These are phyloP conservation scores for Hericium alpestre DNA, from an alignment of 768 basidiomycete species.

Conservation along the genomic window DNA sequence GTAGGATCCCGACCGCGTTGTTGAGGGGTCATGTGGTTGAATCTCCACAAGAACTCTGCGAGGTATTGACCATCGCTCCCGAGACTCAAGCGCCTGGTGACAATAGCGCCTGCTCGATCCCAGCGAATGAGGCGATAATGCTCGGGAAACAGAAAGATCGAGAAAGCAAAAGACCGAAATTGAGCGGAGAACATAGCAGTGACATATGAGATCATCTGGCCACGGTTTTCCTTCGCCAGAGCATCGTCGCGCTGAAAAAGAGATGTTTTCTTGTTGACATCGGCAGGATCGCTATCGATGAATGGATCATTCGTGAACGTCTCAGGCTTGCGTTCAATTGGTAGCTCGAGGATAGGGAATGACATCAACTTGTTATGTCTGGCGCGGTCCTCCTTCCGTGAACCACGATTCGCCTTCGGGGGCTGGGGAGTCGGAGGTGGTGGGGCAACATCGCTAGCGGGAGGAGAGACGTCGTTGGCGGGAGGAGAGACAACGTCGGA, in stretches of 20 bases:
- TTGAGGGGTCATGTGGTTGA: not conserved
- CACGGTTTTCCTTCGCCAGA: not conserved
- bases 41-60: no score
- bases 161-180: not conserved
- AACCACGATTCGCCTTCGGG: not conserved
- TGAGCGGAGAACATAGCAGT: not conserved
- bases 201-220: not conserved
- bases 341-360: not conserved
- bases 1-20: not conserved
- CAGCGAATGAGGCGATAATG: not conserved
- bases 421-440: not conserved
- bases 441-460: no score
- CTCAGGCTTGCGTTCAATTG: not conserved
- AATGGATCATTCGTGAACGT: not conserved
- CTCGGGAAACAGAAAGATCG: not conserved
- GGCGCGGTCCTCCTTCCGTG: not conserved
- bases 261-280: not conserved
- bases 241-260: not conserved
- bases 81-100: not conserved
- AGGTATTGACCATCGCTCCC: not conserved
- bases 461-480: no score
- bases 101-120: not conserved
- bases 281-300: not conserved
- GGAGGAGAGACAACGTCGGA: no score
- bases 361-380: not conserved